Evolutionary conservation across 2,329 filamentous ascomycete species (phyloP).

Genomic region (Alternaria sp.): DNA sequence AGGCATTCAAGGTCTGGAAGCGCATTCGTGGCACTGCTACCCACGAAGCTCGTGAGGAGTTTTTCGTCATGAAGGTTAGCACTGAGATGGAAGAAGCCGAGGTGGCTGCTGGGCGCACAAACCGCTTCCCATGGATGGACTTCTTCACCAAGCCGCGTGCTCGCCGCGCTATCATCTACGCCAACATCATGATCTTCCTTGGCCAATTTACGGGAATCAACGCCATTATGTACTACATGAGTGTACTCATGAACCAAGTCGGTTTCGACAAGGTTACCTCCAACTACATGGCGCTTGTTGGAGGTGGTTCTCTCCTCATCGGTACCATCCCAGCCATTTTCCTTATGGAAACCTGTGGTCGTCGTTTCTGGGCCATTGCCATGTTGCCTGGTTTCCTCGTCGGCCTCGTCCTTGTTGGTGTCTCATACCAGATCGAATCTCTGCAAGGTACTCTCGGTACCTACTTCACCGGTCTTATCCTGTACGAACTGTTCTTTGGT

Average conservation of each 20-base stretch:
- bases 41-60: constrained; percentile 70
- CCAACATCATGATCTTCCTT: constrained; percentile 77
- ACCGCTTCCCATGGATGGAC: constrained; percentile 73
- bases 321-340: constrained; percentile 74
- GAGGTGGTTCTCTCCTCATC: constrained; percentile 71
- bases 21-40: constrained; percentile 70
- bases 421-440: constrained; percentile 66
- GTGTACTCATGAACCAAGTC: constrained; percentile 70
- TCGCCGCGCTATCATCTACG: constrained; percentile 65
- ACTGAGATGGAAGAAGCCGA: constrained; percentile 64
- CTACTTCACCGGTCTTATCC: constrained; percentile 71
- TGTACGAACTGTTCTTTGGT: constrained; percentile 50
- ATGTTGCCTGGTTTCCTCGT: constrained; percentile 78
- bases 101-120: constrained; percentile 60
- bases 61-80: constrained; percentile 74
- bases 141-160: constrained; percentile 74
- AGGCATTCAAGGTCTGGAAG: constrained; percentile 75
- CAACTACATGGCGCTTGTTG: constrained; percentile 76
- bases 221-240: constrained; percentile 72
- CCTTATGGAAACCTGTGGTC: constrained; percentile 75
- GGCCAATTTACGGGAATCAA: constrained; percentile 70
- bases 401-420: constrained; percentile 71
- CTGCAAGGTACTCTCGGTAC: constrained; percentile 61
- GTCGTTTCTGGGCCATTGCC: constrained; percentile 76
- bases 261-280: constrained; percentile 69